Evolutionary conservation across 768 basidiomycete species (phyloP).

Genomic region (Panaeolus cyanescens): DNA sequence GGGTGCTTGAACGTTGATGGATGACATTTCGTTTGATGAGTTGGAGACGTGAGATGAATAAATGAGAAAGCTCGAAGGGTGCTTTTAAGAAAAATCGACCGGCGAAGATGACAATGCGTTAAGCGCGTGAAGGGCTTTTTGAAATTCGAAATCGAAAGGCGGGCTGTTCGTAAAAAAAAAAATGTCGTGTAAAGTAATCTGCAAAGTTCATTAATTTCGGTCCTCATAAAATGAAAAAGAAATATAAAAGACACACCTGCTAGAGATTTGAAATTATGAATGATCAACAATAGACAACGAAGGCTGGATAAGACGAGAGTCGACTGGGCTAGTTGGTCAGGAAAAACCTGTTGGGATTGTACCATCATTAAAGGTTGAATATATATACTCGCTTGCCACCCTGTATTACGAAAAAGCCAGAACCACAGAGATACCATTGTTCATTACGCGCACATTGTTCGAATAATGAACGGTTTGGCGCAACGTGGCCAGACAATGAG

Average conservation of each 20-base stretch:
- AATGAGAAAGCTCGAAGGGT: background rate
- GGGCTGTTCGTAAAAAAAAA: background rate
- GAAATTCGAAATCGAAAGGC: background rate
- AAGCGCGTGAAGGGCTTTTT: background rate
- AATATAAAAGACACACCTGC: background rate
- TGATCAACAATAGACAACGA: background rate
- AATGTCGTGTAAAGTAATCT: background rate
- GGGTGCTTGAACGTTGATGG: background rate
- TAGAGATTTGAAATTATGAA: background rate
- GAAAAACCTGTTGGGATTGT: background rate
- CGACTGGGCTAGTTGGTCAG: background rate
- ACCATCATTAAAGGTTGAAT: background rate
- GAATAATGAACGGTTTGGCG: constrained; percentile 1
- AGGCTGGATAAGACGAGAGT: background rate
- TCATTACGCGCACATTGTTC: background rate
- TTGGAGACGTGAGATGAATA: background rate
- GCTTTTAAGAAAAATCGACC: background rate
- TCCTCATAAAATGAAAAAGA: background rate
- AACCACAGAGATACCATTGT: background rate
- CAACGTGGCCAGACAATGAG: background rate
- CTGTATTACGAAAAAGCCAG: background rate
- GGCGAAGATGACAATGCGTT: background rate
- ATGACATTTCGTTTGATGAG: background rate
- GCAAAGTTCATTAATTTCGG: too few relatives aligned
- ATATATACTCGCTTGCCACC: background rate